These are phyloP conservation scores for Phytophthora citricola DNA, from an alignment of 352 stramenopile species.

Conservation along the genomic window DNA sequence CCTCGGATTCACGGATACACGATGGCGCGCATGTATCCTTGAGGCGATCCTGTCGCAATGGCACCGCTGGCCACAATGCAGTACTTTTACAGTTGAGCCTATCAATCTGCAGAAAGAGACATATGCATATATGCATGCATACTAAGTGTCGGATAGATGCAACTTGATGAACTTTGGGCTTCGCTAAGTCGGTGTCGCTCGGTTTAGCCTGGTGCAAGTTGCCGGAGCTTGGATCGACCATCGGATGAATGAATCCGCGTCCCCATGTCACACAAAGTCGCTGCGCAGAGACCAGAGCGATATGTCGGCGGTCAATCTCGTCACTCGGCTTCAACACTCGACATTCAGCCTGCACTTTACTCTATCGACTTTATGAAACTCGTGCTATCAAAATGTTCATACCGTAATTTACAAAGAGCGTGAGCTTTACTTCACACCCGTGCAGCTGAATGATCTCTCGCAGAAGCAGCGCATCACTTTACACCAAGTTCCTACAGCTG, in stretches of 20 bases:
- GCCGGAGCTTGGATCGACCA: background rate
- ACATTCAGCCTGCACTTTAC: too few relatives aligned
- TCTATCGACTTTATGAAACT: too few relatives aligned
- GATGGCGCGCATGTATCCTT: slow-evolving; percentile 30
- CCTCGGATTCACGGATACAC: slow-evolving; percentile 32
- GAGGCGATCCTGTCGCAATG: slow-evolving; percentile 23
- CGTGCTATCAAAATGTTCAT: too few relatives aligned
- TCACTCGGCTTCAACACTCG: too few relatives aligned
- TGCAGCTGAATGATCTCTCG: too few relatives aligned
- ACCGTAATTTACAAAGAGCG: too few relatives aligned
- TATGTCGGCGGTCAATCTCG: too few relatives aligned
- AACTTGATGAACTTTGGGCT: background rate
- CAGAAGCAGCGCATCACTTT: too few relatives aligned
- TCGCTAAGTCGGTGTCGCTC: slow-evolving; percentile 5
- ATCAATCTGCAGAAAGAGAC: background rate
- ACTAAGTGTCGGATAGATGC: background rate
- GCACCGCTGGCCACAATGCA: slow-evolving; percentile 7
- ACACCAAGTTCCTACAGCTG: too few relatives aligned
- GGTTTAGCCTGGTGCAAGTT: slow-evolving; percentile 1
- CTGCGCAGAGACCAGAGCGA: slow-evolving; percentile 2
- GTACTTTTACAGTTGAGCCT: background rate
- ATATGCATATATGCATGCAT: background rate
- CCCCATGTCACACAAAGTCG: slow-evolving; percentile 22
- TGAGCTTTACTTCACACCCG: too few relatives aligned
- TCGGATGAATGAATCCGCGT: slow-evolving; percentile 12